Conservation (phyloP, 768 basidiomycete genomes). For the Amanita inopinata region DNA sequence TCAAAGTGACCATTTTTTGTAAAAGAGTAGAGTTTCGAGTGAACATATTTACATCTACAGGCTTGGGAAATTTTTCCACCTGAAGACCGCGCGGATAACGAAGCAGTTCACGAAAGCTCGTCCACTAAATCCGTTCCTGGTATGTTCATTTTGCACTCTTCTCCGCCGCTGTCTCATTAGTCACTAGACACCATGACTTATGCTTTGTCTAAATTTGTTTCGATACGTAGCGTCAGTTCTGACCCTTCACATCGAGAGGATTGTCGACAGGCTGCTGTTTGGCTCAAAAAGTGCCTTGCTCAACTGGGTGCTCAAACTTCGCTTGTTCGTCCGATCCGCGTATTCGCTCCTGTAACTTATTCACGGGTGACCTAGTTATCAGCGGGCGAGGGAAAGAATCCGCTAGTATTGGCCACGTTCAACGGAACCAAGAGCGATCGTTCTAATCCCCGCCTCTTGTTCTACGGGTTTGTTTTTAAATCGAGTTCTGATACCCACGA, state of each 20-base stretch:
- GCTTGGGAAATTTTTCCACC: constrained; percentile 44
- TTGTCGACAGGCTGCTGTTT: constrained; percentile 90
- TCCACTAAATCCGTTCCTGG: constrained; percentile 10
- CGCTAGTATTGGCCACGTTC: constrained; percentile 86
- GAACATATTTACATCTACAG: constrained; percentile 19
- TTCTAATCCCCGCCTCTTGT: constrained; percentile 66
- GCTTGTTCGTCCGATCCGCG: constrained; percentile 37
- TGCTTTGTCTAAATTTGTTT: constrained; percentile 77
- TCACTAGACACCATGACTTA: constrained; percentile 62
- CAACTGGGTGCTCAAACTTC: constrained; percentile 81
- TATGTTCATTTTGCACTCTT: constrained; percentile 17
- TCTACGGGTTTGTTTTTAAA: constrained; percentile 62
- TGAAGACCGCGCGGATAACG: constrained; percentile 14
- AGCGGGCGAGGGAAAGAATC: constrained; percentile 68
- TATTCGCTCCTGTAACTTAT: neutral
- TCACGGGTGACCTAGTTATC: constrained; percentile 43
- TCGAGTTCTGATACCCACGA: neutral
- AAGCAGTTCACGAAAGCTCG: constrained; percentile 11
- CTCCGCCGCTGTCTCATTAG: constrained; percentile 15
- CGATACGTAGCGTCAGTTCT: constrained; percentile 80
- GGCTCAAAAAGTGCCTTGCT: constrained; percentile 79
- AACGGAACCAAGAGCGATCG: constrained; percentile 51
- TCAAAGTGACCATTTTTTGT: constrained; percentile 54
- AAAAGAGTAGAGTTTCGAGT: neutral
- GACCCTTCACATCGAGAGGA: constrained; percentile 62